These are phyloP conservation scores for Neltuma alba DNA, from an alignment of 306 rosid genomes.

Conservation along the genomic window DNA sequence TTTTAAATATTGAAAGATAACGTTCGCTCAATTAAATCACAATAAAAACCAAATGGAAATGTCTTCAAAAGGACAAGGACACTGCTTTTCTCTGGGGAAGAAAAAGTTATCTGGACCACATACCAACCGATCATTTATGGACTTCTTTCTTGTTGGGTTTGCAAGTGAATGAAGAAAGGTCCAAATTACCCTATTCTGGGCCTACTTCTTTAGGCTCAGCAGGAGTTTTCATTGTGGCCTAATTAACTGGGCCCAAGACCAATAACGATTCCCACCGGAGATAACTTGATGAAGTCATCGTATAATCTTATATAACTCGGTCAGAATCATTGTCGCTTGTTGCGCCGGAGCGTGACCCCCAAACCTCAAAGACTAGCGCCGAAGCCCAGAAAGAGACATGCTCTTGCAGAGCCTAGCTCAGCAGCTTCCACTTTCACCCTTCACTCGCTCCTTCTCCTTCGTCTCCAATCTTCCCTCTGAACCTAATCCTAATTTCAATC, in stretches of 20 bases:
- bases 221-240: background rate
- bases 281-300: background rate
- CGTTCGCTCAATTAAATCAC: background rate
- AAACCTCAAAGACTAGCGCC: background rate
- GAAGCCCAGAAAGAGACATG: background rate
- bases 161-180: background rate
- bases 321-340: background rate
- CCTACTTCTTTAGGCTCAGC: background rate
- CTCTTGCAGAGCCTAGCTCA: conserved; percentile 4
- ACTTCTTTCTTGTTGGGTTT: background rate
- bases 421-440: conserved; percentile 6
- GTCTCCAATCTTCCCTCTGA: background rate
- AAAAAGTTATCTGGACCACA: background rate
- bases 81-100: too few relatives aligned
- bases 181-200: background rate
- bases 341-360: background rate
- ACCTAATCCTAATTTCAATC: conserved; percentile 6
- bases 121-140: background rate
- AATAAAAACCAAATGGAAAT: background rate
- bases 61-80: background rate
- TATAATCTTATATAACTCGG: too few relatives aligned
- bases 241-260: background rate
- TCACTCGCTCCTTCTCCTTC: background rate
- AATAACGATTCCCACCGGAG: background rate
- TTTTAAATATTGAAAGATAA: background rate